Evolutionary conservation across 148 eudicot genomes (phyloP), one percentile per base, ranked within the genome.

Genomic region (Diospyros kaki): DNA sequence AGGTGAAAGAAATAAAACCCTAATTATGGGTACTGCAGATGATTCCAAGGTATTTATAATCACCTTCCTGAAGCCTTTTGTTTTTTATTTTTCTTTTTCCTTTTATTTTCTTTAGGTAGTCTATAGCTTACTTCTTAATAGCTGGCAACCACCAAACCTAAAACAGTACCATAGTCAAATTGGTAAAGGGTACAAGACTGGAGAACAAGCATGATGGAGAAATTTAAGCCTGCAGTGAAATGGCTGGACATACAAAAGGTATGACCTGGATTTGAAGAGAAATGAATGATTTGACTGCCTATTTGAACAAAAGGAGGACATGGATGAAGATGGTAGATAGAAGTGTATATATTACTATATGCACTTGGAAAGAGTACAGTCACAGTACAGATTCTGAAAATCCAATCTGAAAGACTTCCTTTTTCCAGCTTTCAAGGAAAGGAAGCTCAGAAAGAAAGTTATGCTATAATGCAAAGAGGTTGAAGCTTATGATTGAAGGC

Each of bases 171-270:
- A 8, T 7, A 43, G 69, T 52, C n/a, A 66, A 66, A 66, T 66
- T 45, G 69, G 12, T 45, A 28, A 66, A 50, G 69, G n/a, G 69
- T 28, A 28, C 0, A 28, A 28, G 28, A 28, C 28, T 45, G 52
- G 53, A 66, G 69, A 28, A 66, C 70, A 66, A 44, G 17, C 69
- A 13, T 40, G 17, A 54, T 66, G 41, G 54, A 66, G 70, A 66
- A n/a, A 66, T 46, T 46, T 9, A 66, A 46, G 54, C 70, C 18
- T 54, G 4, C 46, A 9, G 9, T n/a, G 39, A 38, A 66, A 66
- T 9, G 39, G 7, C 46, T 5, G n/a, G n/a, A 38, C 70, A 17
- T 6, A 17, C 70, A 66, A 17, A 66, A 66, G 13, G 13, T 44
- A 44, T 46, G 46, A 66, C 39, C 46, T 12, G n/a, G n/a, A 2